Evolutionary conservation across 1,139 yeast species (phyloP), one percentile per base, ranked within the genome.

Genomic region (Scheffersomyces lignicola): DNA sequence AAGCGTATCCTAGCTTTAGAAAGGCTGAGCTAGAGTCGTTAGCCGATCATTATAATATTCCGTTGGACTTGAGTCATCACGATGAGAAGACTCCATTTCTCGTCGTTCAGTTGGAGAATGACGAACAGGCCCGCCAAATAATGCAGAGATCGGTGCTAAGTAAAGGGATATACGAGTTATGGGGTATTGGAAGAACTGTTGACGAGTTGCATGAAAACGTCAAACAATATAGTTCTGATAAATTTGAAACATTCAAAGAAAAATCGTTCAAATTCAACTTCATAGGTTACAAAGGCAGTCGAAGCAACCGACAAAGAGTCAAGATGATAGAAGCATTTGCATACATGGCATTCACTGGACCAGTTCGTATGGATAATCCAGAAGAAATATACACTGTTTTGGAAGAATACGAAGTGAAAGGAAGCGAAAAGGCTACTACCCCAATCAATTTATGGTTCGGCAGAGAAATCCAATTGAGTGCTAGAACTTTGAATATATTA

Each of bases 1-100:
- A 90, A 58, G 77, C 83, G 33, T 88, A 87, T 54, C 80, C 85
- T 37, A 74, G 76, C 44, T 92, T 92, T 60, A 72, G 98, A 34
- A 58, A 62, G 32, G 87, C 96, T 0, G 98, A 92, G 58, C 63
- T 92, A 28, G 89, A 84, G 51, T 84, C 97, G 0, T 60, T 92
- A 33, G 97, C 97, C 0, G 79, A 75, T 29, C 57, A 83, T 36
- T 62, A 77, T 44, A 62, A 63, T 11, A 64, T 92, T 5, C 26
- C 58, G 1, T 69, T 85, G 5, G 92, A 88, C 53, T 63, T 89
- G 34, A 60, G 77, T 11, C 53, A 55, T 11, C 90, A 88, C 52
- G 65, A 69, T 38, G 80, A 73, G 32, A 60, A 65, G 7, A 68
- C 67, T 22, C 98, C 98, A 1, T 90, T 88, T 52, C 52, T 90